Conservation (phyloP, 2,329 filamentous ascomycete genomes). For the Sordariomycetes sp. region DNA sequence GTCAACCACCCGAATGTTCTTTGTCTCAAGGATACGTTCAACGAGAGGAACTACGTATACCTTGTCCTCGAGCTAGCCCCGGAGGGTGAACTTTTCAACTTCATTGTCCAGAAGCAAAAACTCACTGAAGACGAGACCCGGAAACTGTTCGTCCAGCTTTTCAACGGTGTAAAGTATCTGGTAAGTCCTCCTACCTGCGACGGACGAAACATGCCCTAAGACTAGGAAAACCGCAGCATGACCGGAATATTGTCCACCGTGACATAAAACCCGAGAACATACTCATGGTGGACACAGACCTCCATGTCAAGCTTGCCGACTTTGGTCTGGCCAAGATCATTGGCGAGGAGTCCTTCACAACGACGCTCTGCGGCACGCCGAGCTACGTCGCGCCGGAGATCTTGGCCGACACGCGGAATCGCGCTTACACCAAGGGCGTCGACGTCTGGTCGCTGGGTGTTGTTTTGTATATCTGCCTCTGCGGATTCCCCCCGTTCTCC, state of each 20-base stretch:
- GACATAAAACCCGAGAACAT: slow-evolving; percentile 99
- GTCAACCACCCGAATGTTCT: slow-evolving; percentile 90
- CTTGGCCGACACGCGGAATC: slow-evolving; percentile 66
- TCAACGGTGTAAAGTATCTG: slow-evolving; percentile 89
- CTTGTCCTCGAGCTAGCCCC: slow-evolving; percentile 82
- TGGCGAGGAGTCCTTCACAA: slow-evolving; percentile 95
- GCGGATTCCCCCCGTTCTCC: slow-evolving; percentile 93
- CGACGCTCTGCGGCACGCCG: slow-evolving; percentile 91
- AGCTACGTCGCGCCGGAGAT: slow-evolving; percentile 97
- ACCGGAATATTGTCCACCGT: slow-evolving; percentile 91
- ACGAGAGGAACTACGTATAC: slow-evolving; percentile 84
- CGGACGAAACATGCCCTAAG: background rate
- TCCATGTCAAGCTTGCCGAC: slow-evolving; percentile 86
- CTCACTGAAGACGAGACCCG: slow-evolving; percentile 74
- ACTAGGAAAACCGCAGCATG: slow-evolving; percentile 52
- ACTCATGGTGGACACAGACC: slow-evolving; percentile 70
- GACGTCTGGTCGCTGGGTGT: slow-evolving; percentile 98
- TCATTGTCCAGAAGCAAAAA: slow-evolving; percentile 84
- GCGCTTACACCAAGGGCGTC: slow-evolving; percentile 89
- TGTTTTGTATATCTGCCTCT: slow-evolving; percentile 92
- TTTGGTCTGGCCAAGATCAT: slow-evolving; percentile 98
- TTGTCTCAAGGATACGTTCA: slow-evolving; percentile 90
- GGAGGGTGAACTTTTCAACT: slow-evolving; percentile 93
- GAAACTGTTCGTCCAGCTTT: slow-evolving; percentile 81
- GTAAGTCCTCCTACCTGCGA: slow-evolving; percentile 39